Percentiles rank a stretch among this genome's conserved stretches.
phyloP scores from a whole-genome alignment of 2,329 filamentous ascomycete genomes.

The Sporothrix brunneoviolacea region DNA sequence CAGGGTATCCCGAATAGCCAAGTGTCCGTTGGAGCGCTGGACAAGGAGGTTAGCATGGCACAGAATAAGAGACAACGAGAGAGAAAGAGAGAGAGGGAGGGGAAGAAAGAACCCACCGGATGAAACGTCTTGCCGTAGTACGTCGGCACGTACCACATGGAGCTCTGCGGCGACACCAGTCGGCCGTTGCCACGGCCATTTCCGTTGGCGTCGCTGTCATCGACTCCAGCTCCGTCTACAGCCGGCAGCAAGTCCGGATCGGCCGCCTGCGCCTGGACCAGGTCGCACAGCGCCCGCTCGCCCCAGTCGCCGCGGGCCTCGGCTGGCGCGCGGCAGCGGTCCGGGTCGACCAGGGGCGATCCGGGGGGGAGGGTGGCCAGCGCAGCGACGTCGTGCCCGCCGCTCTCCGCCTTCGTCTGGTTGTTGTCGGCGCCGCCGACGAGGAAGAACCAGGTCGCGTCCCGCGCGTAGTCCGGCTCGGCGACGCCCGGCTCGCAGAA shows the following conservation, averaged over 20 bases:
- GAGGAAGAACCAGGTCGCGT: slow-evolving; percentile 43
- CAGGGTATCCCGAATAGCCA: slow-evolving; percentile 30
- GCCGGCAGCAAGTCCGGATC: slow-evolving; percentile 30
- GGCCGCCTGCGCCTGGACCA: slow-evolving; percentile 33
- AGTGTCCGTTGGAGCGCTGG: slow-evolving; percentile 32
- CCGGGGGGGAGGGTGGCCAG: slow-evolving; percentile 23
- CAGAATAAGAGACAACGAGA: neutral
- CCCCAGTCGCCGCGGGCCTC: slow-evolving; percentile 36
- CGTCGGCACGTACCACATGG: slow-evolving; percentile 31
- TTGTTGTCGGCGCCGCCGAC: slow-evolving; percentile 38
- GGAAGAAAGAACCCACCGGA: slow-evolving; percentile 15
- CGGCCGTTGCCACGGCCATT: slow-evolving; percentile 42
- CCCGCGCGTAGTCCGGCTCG: slow-evolving; percentile 38
- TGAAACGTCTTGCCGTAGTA: slow-evolving; percentile 20
- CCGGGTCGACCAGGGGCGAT: slow-evolving; percentile 32
- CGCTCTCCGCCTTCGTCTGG: neutral
- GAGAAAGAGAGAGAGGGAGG: neutral
- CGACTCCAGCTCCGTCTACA: too few species aligned
- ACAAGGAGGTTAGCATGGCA: neutral
- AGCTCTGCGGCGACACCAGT: slow-evolving; percentile 40
- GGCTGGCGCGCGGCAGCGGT: slow-evolving; percentile 29
- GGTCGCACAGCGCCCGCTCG: slow-evolving; percentile 36
- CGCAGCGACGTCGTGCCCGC: too few species aligned
- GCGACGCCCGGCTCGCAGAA: slow-evolving; percentile 28
- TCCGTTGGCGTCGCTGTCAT: slow-evolving; percentile 24